Percentiles rank a stretch among this genome's conserved stretches.
Evolutionary conservation across 768 basidiomycete species (phyloP).

Genomic region (Trametes cinnabarina): DNA sequence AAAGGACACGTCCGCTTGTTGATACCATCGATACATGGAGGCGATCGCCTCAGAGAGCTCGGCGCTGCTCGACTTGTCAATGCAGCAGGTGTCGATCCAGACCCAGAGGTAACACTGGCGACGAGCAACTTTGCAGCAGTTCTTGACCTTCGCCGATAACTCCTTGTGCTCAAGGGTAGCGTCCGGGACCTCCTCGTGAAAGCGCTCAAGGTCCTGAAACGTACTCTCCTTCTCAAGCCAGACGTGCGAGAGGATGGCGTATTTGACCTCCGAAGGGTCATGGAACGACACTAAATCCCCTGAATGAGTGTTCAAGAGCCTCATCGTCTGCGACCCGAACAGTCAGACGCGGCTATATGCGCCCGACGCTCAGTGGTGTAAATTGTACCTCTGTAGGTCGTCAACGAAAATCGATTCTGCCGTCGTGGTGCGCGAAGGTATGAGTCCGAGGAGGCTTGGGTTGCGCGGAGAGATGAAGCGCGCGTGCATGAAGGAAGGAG

Average conservation of each 20-base stretch:
- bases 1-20: neutral
- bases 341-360: too few species aligned
- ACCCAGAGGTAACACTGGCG: neutral
- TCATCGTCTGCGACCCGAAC: too few species aligned
- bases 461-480: too few species aligned
- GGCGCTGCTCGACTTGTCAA: constrained; percentile 5
- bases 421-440: too few species aligned
- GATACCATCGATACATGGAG: neutral
- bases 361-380: too few species aligned
- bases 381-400: too few species aligned
- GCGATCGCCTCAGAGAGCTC: neutral
- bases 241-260: neutral
- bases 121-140: neutral
- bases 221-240: neutral
- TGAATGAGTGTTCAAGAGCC: too few species aligned
- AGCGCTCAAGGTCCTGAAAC: neutral
- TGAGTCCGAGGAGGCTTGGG: too few species aligned
- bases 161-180: too few species aligned
- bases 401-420: too few species aligned
- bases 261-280: neutral
- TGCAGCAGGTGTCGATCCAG: constrained; percentile 1
- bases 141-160: neutral
- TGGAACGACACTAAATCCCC: too few species aligned
- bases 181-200: neutral
- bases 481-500: too few species aligned